Evolutionary conservation across 2,329 filamentous ascomycete species (phyloP).

Genomic region (Apiospora arundinis): DNA sequence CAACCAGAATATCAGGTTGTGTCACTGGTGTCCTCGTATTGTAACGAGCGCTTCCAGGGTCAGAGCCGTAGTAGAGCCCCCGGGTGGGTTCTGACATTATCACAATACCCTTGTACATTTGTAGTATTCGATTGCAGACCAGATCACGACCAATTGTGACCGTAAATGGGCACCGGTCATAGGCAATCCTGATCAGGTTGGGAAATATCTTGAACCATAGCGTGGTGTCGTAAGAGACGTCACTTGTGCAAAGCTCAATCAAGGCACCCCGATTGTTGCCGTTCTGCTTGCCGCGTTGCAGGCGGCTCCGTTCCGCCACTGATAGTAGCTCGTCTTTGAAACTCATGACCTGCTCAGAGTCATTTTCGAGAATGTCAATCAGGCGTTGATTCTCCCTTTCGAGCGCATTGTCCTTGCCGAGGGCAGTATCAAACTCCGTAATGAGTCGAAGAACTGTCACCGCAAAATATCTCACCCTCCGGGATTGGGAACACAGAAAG

Average conservation of each 20-base stretch:
- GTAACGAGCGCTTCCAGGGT: conserved; percentile 60
- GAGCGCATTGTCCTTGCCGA: conserved; percentile 69
- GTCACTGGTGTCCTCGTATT: conserved; percentile 66
- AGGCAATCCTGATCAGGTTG: conserved; percentile 88
- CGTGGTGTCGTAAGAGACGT: conserved; percentile 91
- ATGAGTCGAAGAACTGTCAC: conserved; percentile 92
- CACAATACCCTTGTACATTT: conserved; percentile 89
- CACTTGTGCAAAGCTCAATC: conserved; percentile 93
- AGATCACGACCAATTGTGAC: conserved; percentile 90
- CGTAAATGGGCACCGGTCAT: conserved; percentile 88
- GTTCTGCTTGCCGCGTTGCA: conserved; percentile 88
- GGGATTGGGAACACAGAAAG: conserved; percentile 95
- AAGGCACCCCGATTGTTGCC: conserved; percentile 84
- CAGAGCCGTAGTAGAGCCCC: conserved; percentile 68
- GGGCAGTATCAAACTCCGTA: conserved; percentile 88
- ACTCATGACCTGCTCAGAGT: conserved; percentile 87
- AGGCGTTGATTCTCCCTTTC: conserved; percentile 74
- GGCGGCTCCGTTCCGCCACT: conserved; percentile 87
- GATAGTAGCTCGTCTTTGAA: conserved; percentile 91
- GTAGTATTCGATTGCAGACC: conserved; percentile 88
- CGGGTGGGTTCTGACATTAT: conserved; percentile 76
- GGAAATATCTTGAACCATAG: conserved; percentile 99
- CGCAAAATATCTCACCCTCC: conserved; percentile 85
- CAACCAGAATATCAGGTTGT: conserved; percentile 85
- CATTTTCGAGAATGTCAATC: conserved; percentile 90